A percentile compares a stretch with the other conserved stretches of the same genome.
Evolutionary conservation across 78 protist species (phyloP).

Genomic region (Dictyostelium firmibasis): DNA sequence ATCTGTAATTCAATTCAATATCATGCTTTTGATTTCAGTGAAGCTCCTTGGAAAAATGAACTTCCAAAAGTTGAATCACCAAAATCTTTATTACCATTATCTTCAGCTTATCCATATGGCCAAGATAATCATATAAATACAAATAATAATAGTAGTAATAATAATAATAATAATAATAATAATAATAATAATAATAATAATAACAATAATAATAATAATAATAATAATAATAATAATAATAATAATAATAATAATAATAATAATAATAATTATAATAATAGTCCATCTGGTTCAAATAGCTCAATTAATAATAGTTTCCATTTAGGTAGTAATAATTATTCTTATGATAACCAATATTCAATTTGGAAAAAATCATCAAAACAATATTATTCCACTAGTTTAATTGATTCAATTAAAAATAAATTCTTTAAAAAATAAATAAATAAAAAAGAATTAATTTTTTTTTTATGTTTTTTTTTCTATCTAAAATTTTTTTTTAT

Average conservation of each 20-base stretch:
- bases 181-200: neutral
- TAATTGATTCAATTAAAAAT: conserved; percentile 2
- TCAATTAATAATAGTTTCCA: neutral
- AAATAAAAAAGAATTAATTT: neutral
- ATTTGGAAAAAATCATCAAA: conserved; percentile 39
- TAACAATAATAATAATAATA: neutral
- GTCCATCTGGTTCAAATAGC: neutral
- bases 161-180: neutral
- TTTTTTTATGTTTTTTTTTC: neutral
- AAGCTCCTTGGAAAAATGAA: conserved; percentile 59
- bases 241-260: neutral
- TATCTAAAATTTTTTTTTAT: no score
- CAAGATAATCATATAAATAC: neutral
- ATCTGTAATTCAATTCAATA: conserved; percentile 43
- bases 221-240: neutral
- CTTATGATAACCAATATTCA: conserved; percentile 1
- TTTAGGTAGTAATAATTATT: neutral
- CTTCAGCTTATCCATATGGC: neutral
- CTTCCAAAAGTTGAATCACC: neutral
- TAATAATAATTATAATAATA: neutral
- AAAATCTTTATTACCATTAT: neutral
- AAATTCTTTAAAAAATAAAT: neutral
- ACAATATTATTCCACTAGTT: conserved; percentile 32
- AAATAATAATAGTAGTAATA: neutral
- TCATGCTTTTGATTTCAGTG: conserved; percentile 63